phyloP scores from a whole-genome alignment of 1,139 yeast genomes.

The Zygosaccharomyces pseudobailii region DNA sequence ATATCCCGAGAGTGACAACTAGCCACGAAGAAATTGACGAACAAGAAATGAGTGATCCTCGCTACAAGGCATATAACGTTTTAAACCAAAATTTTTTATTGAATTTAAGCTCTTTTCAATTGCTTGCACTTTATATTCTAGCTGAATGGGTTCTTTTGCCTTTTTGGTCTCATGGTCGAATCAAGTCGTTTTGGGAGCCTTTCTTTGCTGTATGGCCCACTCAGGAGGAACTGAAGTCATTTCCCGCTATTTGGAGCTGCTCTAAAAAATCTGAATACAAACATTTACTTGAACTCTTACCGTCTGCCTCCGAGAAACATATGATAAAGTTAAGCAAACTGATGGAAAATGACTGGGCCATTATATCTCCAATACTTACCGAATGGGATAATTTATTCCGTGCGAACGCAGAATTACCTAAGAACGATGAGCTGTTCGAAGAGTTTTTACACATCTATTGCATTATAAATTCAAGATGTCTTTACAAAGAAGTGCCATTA shows the following conservation, averaged over 20 bases:
- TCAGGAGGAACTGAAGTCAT: constrained; percentile 42
- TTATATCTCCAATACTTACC: constrained; percentile 16
- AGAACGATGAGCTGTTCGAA: constrained; percentile 30
- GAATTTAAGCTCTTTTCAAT: constrained; percentile 35
- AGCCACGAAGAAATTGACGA: constrained; percentile 15
- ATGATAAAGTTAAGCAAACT: constrained; percentile 17
- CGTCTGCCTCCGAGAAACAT: constrained; percentile 29
- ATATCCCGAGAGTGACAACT: constrained; percentile 22
- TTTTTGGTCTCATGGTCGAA: constrained; percentile 30
- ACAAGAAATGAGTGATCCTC: constrained; percentile 24
- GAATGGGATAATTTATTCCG: constrained; percentile 21
- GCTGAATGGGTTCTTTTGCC: constrained; percentile 39
- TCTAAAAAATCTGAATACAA: constrained; percentile 8
- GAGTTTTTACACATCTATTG: constrained; percentile 69
- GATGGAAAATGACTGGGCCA: constrained; percentile 25
- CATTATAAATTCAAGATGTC: constrained; percentile 85
- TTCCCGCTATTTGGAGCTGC: constrained; percentile 50
- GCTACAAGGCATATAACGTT: constrained; percentile 29
- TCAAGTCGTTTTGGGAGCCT: constrained; percentile 57
- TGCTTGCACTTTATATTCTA: constrained; percentile 45
- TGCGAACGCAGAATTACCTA: not conserved
- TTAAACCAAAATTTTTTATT: constrained; percentile 22
- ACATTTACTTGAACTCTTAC: constrained; percentile 15
- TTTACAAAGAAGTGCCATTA: constrained; percentile 66
- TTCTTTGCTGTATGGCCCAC: constrained; percentile 56